Evolutionary conservation across 805 yeast species (phyloP).

Genomic region (Isabelozyma pseudorhagii): DNA sequence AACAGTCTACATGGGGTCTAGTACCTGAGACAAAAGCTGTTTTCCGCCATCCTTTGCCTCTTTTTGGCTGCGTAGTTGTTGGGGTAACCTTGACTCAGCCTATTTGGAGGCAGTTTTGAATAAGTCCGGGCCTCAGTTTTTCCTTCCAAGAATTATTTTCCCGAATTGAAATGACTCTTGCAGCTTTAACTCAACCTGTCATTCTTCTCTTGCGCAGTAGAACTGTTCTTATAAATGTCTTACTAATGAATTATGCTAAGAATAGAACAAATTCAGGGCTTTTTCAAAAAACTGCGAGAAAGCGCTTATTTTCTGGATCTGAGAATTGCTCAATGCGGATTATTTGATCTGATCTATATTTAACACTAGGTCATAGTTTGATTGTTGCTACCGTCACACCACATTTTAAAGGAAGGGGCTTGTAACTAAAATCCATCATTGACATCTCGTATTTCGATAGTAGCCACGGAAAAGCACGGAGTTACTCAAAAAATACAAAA

Average conservation of each 20-base stretch:
- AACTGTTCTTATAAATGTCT: neutral
- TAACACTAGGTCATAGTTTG: no score
- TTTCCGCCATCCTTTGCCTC: no score
- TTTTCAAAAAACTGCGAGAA: no score
- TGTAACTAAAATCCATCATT: no score
- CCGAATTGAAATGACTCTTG: neutral
- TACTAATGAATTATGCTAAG: neutral
- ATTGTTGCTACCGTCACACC: neutral
- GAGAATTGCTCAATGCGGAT: neutral
- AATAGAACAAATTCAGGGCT: neutral
- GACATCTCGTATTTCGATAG: no score
- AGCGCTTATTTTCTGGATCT: neutral
- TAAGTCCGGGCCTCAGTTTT: neutral
- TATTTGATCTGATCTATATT: neutral
- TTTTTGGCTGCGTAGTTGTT: neutral
- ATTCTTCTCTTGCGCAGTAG: neutral
- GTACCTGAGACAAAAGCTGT: no score
- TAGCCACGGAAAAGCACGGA: neutral
- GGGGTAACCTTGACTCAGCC: neutral
- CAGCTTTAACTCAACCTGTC: neutral
- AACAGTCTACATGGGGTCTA: no score
- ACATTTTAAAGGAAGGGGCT: neutral
- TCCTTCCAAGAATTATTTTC: neutral
- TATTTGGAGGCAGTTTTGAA: neutral
- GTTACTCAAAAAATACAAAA: no score